phyloP scores from a whole-genome alignment of 2,329 filamentous ascomycete species.

The Arachnomyces sp. region DNA sequence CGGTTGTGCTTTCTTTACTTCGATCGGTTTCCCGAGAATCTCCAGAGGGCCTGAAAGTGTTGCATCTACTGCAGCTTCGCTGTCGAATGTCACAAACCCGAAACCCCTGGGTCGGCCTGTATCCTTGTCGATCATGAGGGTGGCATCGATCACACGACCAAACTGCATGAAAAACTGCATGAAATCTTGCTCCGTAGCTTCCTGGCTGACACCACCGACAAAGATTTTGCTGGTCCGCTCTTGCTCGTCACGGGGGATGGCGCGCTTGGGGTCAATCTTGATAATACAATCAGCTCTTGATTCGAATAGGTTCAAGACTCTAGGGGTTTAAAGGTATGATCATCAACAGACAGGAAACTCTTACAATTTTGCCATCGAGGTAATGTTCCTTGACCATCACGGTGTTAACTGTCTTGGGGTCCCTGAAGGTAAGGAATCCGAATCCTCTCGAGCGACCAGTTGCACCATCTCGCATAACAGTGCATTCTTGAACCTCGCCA shows the following conservation, averaged over 20 bases:
- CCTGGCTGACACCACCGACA: constrained; percentile 93
- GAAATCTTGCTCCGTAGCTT: constrained; percentile 93
- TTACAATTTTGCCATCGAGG: constrained; percentile 94
- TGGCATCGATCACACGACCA: constrained; percentile 91
- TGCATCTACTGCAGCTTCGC: constrained; percentile 85
- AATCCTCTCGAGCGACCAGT: constrained; percentile 93
- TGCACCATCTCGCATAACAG: constrained; percentile 96
- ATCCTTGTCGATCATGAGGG: constrained; percentile 99
- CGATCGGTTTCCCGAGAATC: constrained; percentile 92
- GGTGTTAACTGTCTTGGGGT: constrained; percentile 95
- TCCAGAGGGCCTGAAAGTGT: constrained; percentile 78
- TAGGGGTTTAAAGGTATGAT: constrained; percentile 2
- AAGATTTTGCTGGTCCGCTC: constrained; percentile 99
- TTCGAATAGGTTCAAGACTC: constrained; percentile 2
- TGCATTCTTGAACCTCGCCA: constrained; percentile 94
- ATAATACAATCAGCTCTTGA: constrained; percentile 18
- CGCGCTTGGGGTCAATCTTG: constrained; percentile 95
- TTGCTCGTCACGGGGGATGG: constrained; percentile 94
- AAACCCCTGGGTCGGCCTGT: constrained; percentile 95
- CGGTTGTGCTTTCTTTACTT: constrained; percentile 96
- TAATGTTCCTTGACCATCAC: constrained; percentile 99
- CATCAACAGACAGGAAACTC: constrained; percentile 11
- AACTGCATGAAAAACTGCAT: constrained; percentile 96
- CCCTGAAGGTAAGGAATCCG: constrained; percentile 95
- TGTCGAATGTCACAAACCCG: constrained; percentile 97